Percentiles rank a stretch among this genome's conserved stretches.
phyloP scores from a whole-genome alignment of 139 green algal genomes.

The Auxenochlorella pyrenoidosa region DNA sequence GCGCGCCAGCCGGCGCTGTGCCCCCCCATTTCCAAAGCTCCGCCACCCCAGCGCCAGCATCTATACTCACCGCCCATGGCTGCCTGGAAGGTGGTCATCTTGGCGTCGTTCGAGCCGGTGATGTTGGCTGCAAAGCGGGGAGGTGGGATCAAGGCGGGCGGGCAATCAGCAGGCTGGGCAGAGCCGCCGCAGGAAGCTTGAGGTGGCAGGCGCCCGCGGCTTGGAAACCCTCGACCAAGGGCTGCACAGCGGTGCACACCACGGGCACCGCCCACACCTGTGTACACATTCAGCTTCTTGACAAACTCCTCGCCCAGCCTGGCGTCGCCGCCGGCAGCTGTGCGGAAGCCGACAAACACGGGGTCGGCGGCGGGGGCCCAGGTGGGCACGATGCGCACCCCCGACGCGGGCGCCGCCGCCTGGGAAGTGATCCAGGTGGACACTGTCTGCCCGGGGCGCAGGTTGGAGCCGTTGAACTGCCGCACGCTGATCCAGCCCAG shows the following conservation, averaged over 20 bases:
- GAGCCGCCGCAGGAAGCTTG: too few species aligned
- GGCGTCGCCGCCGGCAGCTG: constrained; percentile 15
- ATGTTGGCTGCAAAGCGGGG: not conserved
- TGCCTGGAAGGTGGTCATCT: constrained; percentile 12
- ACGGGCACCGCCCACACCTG: too few species aligned
- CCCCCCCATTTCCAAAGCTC: not conserved
- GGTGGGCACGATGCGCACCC: constrained; percentile 20
- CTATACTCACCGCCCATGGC: not conserved
- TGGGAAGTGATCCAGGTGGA: not conserved
- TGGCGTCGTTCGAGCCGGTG: constrained; percentile 18
- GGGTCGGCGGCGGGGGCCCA: not conserved
- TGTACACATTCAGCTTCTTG: constrained; percentile 34
- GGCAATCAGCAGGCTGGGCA: too few species aligned
- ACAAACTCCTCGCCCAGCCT: not conserved
- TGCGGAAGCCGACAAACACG: constrained; percentile 20
- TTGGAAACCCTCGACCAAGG: too few species aligned
- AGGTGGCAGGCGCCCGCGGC: too few species aligned
- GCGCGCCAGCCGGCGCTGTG: too few species aligned
- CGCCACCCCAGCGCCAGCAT: not conserved
- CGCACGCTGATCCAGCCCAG: constrained; percentile 41
- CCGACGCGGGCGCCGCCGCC: not conserved
- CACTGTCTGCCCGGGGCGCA: not conserved
- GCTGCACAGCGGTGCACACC: too few species aligned
- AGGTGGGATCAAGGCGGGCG: too few species aligned
- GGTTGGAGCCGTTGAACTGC: constrained; percentile 20